Conservation (phyloP, 2,329 filamentous ascomycete species). For the Paramyrothecium sp. region DNA sequence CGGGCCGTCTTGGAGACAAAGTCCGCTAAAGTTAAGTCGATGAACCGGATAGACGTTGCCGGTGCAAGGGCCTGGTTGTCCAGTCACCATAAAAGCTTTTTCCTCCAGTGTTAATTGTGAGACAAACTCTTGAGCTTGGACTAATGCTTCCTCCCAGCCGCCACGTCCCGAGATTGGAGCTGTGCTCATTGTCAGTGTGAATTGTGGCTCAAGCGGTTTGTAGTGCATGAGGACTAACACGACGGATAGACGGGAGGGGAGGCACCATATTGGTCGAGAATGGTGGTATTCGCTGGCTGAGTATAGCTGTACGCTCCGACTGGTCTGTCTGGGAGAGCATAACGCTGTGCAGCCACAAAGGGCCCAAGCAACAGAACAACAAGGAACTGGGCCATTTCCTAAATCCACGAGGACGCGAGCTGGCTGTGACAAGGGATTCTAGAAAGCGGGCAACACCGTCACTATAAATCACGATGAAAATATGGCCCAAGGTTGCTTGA, state of each 20-base stretch:
- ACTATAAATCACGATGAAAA: too few relatives aligned
- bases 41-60: constrained; percentile 12
- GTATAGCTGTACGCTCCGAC: neutral
- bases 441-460: too few relatives aligned
- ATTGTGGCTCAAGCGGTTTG: neutral
- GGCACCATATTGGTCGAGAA: neutral
- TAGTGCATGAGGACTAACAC: neutral
- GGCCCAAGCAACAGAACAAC: too few relatives aligned
- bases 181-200: neutral
- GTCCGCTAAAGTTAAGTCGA: constrained; percentile 9
- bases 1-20: constrained; percentile 12
- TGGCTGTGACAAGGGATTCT: too few relatives aligned
- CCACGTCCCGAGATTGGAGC: neutral
- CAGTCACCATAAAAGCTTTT: constrained; percentile 18
- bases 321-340: too few relatives aligned
- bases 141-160: neutral
- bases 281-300: neutral
- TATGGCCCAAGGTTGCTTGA: too few relatives aligned
- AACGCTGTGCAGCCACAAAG: too few relatives aligned
- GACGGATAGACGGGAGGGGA: neutral
- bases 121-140: neutral
- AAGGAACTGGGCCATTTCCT: too few relatives aligned
- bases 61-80: constrained; percentile 16
- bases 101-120: constrained; percentile 13
- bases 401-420: too few relatives aligned